phyloP scores from a whole-genome alignment of 2,329 filamentous ascomycete species.

The Paraconiothyrium brasiliense region DNA sequence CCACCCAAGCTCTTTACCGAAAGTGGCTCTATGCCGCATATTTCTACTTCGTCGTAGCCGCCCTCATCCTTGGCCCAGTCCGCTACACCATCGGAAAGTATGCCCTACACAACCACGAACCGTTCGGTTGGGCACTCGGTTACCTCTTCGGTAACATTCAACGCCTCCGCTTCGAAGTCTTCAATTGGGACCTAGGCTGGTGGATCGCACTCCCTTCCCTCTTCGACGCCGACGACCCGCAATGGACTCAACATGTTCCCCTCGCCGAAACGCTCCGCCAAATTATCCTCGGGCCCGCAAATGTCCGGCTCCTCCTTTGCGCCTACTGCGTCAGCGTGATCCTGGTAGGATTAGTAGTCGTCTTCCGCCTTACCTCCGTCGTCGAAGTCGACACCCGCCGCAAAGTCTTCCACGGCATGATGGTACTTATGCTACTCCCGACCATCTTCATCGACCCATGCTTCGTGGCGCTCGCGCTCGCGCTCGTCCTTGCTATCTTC shows the following conservation, averaged over 20 bases:
- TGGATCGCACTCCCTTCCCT: slow-evolving; percentile 78
- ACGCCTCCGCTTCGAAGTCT: slow-evolving; percentile 75
- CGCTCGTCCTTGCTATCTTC: slow-evolving; percentile 82
- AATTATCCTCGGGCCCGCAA: slow-evolving; percentile 75
- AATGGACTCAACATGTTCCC: slow-evolving; percentile 20
- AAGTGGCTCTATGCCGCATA: slow-evolving; percentile 87
- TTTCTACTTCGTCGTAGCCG: slow-evolving; percentile 74
- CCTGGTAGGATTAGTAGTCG: slow-evolving; percentile 73
- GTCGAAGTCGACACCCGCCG: slow-evolving; percentile 95
- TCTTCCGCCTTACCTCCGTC: slow-evolving; percentile 76
- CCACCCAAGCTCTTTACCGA: slow-evolving; percentile 75
- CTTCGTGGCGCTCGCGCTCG: slow-evolving; percentile 82
- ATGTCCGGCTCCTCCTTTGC: slow-evolving; percentile 79
- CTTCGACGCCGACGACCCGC: slow-evolving; percentile 32
- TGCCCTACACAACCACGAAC: slow-evolving; percentile 78
- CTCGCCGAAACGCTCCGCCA: slow-evolving; percentile 71
- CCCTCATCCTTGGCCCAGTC: slow-evolving; percentile 75
- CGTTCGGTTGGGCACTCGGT: slow-evolving; percentile 89
- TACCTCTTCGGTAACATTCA: slow-evolving; percentile 86
- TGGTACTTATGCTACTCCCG: slow-evolving; percentile 94
- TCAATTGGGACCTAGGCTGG: slow-evolving; percentile 71
- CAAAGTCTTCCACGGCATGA: slow-evolving; percentile 98
- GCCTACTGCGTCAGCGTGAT: slow-evolving; percentile 79
- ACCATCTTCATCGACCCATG: slow-evolving; percentile 86
- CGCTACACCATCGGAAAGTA: slow-evolving; percentile 72